Conservation (phyloP, 1,284 basidiomycete species). For the Abortiporus biennis region DNA sequence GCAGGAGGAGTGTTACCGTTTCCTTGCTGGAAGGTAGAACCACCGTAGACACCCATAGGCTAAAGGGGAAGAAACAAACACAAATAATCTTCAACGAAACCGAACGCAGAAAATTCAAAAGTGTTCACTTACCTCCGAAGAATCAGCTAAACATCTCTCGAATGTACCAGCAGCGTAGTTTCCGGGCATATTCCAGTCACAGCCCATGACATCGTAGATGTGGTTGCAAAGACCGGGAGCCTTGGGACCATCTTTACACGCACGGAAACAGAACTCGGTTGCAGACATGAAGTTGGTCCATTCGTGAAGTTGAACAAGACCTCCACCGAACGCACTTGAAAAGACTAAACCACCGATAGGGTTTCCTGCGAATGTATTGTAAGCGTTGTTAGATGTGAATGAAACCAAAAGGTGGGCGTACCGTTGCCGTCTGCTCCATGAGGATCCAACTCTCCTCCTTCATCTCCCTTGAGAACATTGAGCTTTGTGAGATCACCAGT, state of each 20-base stretch:
- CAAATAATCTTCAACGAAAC: background rate
- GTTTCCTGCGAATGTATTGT: conserved; percentile 36
- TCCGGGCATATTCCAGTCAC: conserved; percentile 65
- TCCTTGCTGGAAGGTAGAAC: conserved; percentile 63
- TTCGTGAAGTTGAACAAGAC: conserved; percentile 50
- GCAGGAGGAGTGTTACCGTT: conserved; percentile 51
- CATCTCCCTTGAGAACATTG: conserved; percentile 56
- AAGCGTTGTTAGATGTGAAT: background rate
- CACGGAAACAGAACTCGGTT: conserved; percentile 68
- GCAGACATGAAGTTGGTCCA: conserved; percentile 67
- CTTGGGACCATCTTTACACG: conserved; percentile 54
- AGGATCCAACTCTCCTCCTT: conserved; percentile 58
- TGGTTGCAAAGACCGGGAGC: conserved; percentile 61
- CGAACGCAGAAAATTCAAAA: conserved; percentile 1
- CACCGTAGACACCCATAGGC: conserved; percentile 69
- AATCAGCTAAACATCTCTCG: conserved; percentile 49
- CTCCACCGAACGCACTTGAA: conserved; percentile 63
- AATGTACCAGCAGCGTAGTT: conserved; percentile 53
- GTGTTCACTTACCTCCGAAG: conserved; percentile 40
- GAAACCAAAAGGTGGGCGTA: conserved; percentile 12
- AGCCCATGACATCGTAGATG: conserved; percentile 64
- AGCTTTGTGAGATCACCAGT: conserved; percentile 60
- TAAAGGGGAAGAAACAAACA: conserved; percentile 16
- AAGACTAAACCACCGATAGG: conserved; percentile 69
- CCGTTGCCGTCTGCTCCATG: conserved; percentile 55